Evolutionary conservation across 352 stramenopile genomes (phyloP).

Genomic region (Phytopythium litorale): DNA sequence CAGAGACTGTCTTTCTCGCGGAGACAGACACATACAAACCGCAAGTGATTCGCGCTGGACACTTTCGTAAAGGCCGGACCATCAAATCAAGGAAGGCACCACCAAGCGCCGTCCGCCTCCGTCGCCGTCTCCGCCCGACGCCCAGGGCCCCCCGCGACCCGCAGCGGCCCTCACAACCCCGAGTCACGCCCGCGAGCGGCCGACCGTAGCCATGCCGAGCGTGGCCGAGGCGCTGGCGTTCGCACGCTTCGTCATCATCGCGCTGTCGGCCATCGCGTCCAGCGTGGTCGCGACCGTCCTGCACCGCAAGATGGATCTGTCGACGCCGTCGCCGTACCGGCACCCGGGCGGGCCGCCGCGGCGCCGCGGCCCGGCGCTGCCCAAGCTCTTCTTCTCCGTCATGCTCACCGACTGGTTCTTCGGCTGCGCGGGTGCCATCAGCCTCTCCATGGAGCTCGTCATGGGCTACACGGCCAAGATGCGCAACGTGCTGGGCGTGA

Average conservation of each 20-base stretch:
- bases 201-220: not conserved
- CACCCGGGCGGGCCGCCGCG: constrained; percentile 13
- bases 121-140: too few relatives aligned
- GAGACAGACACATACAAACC: not conserved
- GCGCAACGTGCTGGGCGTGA: constrained; percentile 36
- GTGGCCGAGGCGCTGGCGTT: constrained; percentile 25
- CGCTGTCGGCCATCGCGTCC: constrained; percentile 27
- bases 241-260: constrained; percentile 35
- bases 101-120: not conserved
- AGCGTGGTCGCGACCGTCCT: constrained; percentile 33
- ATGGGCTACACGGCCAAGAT: constrained; percentile 33
- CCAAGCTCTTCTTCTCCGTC: constrained; percentile 52
- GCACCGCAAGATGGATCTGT: constrained; percentile 14
- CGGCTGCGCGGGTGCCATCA: constrained; percentile 38
- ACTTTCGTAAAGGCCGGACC: not conserved
- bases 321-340: constrained; percentile 2
- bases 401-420: constrained; percentile 60
- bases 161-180: not conserved
- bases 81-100: not conserved
- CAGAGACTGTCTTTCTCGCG: too few relatives aligned
- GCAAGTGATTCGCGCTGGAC: not conserved
- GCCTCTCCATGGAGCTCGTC: constrained; percentile 50
- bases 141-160: too few relatives aligned
- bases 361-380: constrained; percentile 25
- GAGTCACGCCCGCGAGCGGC: not conserved